Conservation (phyloP, 2,329 filamentous ascomycete species). For the Diaporthe sp. region DNA sequence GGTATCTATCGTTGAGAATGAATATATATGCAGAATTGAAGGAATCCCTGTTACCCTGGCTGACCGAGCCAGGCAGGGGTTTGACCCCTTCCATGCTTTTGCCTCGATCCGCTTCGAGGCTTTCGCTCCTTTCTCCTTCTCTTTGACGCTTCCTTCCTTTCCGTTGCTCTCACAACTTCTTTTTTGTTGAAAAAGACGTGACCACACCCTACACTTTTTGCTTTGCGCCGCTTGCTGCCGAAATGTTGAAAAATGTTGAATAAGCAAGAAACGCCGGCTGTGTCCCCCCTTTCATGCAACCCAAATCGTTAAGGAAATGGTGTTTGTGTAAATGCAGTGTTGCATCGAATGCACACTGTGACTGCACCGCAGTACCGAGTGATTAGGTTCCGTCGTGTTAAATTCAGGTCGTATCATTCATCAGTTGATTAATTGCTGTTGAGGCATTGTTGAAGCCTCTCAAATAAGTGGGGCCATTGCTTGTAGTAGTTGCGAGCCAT, state of each 20-base stretch:
- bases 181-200: slow-evolving; percentile 51
- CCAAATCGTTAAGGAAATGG: slow-evolving; percentile 50
- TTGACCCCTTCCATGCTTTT: slow-evolving; percentile 1
- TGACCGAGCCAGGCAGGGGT: not conserved
- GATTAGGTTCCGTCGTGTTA: slow-evolving; percentile 42
- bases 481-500: not conserved
- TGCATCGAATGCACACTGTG: slow-evolving; percentile 39
- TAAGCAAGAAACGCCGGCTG: slow-evolving; percentile 44
- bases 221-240: slow-evolving; percentile 17
- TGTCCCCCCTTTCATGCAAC: slow-evolving; percentile 51
- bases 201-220: slow-evolving; percentile 23
- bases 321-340: slow-evolving; percentile 22
- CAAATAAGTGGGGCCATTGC: not conserved
- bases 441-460: slow-evolving; percentile 41
- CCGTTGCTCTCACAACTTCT: slow-evolving; percentile 13
- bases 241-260: slow-evolving; percentile 41
- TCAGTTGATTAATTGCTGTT: slow-evolving; percentile 39
- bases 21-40: slow-evolving; percentile 46
- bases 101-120: slow-evolving; percentile 22
- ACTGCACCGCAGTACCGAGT: slow-evolving; percentile 32
- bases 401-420: slow-evolving; percentile 46
- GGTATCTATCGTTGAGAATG: slow-evolving; percentile 44
- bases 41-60: not conserved
- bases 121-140: not conserved
- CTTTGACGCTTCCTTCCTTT: not conserved